These are phyloP conservation scores for Maudiozyma serrabonitensis DNA, from an alignment of 805 yeast genomes.

Conservation along the genomic window DNA sequence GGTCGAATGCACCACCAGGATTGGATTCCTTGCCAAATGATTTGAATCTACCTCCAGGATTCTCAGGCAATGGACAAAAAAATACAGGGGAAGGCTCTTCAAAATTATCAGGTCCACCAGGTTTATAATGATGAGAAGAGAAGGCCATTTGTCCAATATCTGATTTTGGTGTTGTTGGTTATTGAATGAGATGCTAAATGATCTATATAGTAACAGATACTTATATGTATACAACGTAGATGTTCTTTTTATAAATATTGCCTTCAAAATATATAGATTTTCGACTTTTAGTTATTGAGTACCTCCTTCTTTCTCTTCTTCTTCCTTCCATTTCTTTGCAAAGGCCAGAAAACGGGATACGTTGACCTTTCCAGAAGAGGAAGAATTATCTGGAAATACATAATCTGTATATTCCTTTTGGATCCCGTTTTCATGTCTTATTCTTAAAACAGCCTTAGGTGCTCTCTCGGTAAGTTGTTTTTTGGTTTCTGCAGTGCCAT, in stretches of 20 bases:
- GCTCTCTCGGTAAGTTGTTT: conserved; percentile 34
- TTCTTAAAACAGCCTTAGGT: conserved; percentile 42
- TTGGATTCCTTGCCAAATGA: too few relatives aligned
- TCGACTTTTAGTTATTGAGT: not conserved
- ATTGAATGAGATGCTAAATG: not conserved
- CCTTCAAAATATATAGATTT: too few relatives aligned
- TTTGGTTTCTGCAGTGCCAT: conserved; percentile 42
- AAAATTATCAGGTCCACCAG: not conserved
- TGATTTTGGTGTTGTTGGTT: too few relatives aligned
- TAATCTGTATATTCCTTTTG: conserved; percentile 51
- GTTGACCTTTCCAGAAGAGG: conserved; percentile 11
- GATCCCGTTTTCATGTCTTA: conserved; percentile 30
- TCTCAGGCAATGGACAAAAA: not conserved
- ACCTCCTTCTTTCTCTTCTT: not conserved
- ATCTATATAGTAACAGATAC: not conserved
- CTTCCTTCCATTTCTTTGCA: conserved; percentile 41
- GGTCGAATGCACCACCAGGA: too few relatives aligned
- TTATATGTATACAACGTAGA: not conserved
- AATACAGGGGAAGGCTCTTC: not conserved
- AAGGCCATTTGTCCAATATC: too few relatives aligned
- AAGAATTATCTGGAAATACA: conserved; percentile 53
- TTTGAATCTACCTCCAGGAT: too few relatives aligned
- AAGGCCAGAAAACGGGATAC: conserved; percentile 33
- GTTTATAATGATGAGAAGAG: not conserved
- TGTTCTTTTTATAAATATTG: not conserved